Base-by-base conservation (phyloP, 2,329 filamentous ascomycete species). In the Aspergillus tubingensis region DNA sequence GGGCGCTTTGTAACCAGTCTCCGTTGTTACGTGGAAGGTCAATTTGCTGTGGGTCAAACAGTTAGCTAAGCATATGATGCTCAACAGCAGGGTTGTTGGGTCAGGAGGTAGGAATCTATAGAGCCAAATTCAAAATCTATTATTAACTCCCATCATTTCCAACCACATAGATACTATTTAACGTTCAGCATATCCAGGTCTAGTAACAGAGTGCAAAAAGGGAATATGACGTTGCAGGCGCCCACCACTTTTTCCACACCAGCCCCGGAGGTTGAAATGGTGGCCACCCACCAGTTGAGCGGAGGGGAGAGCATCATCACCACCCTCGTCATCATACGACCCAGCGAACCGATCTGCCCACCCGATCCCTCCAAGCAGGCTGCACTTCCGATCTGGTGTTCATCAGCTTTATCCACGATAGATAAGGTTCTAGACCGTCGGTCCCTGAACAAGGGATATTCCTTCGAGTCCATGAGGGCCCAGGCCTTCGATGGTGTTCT, bases 401-500 rank as follows among this genome's bases (percentile, higher is more conserved):
- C 54, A 50, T 57, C 64, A 67, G 58, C 57, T 57, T 36, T 55
- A 61, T 30, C 19, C 43, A 55, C 44, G 53, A 47, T 58, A 60
- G 52, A 25, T 62, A 49, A 44, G 60, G 66, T 67, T 72, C 72
- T 74, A 72, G 72, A 72, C 70, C 71, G 47, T 32, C 50, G 58
- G 60, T 62, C 52, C 56, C 64, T 61, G 51, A 59, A 62, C 53
- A 58, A 66, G 62, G 59, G 52, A 57, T 63, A 58, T 58, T 44
- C 41, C 53, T 32, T 39, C 23, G 58, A 68, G 67, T 69, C 70
- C 56, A 68, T 50, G 62, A 68, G 67, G 71, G 72, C 65, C 72
- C 65, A 69, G 72, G 64, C 71, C 72, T 65, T 60, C 51, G 44
- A 25, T 23, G 50, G 52, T 53, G 67, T 70, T 74, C 69, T 73